Base-by-base conservation (phyloP, 1,284 basidiomycete species). In the Ceratobasidium sp. region DNA sequence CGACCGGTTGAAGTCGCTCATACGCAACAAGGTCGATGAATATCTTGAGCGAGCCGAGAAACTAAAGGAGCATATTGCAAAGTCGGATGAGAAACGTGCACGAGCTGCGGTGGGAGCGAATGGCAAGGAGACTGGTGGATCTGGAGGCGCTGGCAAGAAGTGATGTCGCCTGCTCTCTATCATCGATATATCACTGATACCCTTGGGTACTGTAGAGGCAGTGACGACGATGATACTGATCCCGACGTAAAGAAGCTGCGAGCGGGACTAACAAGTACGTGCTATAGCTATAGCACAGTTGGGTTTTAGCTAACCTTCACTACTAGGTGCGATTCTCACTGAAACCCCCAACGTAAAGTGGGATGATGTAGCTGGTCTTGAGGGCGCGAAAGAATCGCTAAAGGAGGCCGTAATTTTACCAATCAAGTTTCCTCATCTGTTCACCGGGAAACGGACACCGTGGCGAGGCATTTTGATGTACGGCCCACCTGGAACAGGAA, bases 391-490 rank as follows among this genome's bases (percentile, higher is more conserved):
- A 85, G 96, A 97, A 76, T 90, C 97, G 13, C 86, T 99, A 81
- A 99, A 99, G 84, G 97, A 99, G 84, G 97, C 98, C 47, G 98
- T 99, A 83, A 98, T 99, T 82, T 87, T 99, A 28, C 97, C 97
- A 6, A 98, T 99, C 89, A 99, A 99, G 85, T 99, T 99, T 82
- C 97, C 97, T 0, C 96, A 99, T 85, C 88, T 99, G 51, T 99
- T 99, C 85, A 98, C 96, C 0, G 98, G 97, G 63, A 99, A 99
- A 85, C 91, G 97, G 33, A 99, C 96, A 31, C 97, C 97, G 1
- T 99, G 97, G 97, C 89, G 89, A 71, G 97, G 97, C 10, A 99
- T 99, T 76, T 86, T 99, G 76, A 87, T 99, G 17, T 99, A 99
- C 83, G 97, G 97, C 0, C 97, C 96, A 23, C 96, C 96, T 0